These are phyloP conservation scores for Gamsiella multidivaricata DNA, from an alignment of 192 early-diverging fungal species.

Conservation along the genomic window DNA sequence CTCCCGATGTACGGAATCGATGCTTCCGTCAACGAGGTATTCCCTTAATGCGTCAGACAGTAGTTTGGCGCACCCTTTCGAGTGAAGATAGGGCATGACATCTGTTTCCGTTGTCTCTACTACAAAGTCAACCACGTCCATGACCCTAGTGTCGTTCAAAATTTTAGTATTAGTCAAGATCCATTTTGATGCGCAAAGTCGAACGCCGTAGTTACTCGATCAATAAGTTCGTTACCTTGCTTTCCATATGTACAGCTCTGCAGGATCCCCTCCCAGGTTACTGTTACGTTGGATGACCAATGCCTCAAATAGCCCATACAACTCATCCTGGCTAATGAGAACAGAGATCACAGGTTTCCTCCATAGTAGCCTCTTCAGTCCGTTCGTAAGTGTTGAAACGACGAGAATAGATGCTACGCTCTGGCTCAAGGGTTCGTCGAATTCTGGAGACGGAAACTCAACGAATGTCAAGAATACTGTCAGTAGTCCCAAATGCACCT, in stretches of 20 bases:
- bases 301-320: conserved; percentile 37
- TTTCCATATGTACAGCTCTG: conserved; percentile 53
- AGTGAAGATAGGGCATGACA: conserved; percentile 50
- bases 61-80: conserved; percentile 44
- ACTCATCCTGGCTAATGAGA: conserved; percentile 33
- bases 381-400: conserved; percentile 43
- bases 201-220: neutral
- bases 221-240: conserved; percentile 14
- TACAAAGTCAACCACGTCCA: conserved; percentile 41
- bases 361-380: conserved; percentile 42
- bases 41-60: conserved; percentile 47
- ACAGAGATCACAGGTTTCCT: conserved; percentile 46
- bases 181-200: neutral
- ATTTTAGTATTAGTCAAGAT: no score
- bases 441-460: conserved; percentile 40
- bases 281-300: conserved; percentile 36
- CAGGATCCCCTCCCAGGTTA: conserved; percentile 30
- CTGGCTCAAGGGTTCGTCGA: conserved; percentile 44
- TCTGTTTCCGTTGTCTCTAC: conserved; percentile 40
- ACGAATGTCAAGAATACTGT: conserved; percentile 25
- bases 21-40: conserved; percentile 48
- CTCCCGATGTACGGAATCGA: conserved; percentile 53
- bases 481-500: conserved; percentile 21
- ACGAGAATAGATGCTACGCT: conserved; percentile 49
- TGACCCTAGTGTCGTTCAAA: conserved; percentile 22